Evolutionary conservation across 257 asterid genomes (phyloP).

Genomic region (Solanum boliviense): DNA sequence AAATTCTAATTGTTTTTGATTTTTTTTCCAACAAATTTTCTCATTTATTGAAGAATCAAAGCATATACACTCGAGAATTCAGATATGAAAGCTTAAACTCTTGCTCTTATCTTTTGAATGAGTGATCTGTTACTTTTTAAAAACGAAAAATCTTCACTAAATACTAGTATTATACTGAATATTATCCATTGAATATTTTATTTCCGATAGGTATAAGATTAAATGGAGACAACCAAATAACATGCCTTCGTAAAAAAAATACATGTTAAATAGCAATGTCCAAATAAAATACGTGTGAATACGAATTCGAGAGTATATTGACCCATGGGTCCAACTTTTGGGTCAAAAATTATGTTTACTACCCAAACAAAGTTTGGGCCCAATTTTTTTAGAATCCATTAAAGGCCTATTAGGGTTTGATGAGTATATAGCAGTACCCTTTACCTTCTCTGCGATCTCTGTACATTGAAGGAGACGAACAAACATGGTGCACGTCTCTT

Average conservation of each 20-base stretch:
- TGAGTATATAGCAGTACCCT: not conserved
- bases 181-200: not conserved
- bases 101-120: not conserved
- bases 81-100: not conserved
- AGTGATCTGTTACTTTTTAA: not conserved
- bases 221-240: not conserved
- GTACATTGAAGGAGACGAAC: not conserved
- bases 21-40: no score
- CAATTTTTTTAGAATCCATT: not conserved
- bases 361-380: not conserved
- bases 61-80: not conserved
- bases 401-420: not conserved
- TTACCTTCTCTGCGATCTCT: not conserved
- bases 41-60: no score
- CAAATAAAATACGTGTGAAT: not conserved
- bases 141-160: no score
- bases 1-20: no score
- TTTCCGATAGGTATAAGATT: not conserved
- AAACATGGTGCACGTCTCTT: not conserved
- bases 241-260: not conserved
- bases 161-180: no score
- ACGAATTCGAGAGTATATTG: not conserved
- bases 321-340: not conserved
- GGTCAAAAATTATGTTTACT: not conserved
- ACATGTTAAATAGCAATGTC: not conserved